Conservation (phyloP, 1,139 yeast species). For the Debaryomyces robertsiae region DNA sequence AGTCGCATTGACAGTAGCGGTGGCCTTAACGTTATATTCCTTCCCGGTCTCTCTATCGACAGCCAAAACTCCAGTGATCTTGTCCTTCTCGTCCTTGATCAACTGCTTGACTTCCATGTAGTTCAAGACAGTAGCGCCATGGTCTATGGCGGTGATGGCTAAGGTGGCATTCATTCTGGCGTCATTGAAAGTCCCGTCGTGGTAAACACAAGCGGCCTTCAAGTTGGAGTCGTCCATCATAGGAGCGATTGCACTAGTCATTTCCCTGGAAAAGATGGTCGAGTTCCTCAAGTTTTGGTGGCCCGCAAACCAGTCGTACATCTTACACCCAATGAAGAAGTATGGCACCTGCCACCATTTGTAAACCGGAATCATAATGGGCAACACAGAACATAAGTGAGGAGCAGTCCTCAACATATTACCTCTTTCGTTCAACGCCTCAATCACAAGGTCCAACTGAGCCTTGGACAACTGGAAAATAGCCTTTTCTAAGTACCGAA, state of each 20-base stretch:
- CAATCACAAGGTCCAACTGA: constrained; percentile 89
- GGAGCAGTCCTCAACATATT: constrained; percentile 92
- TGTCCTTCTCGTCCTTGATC: constrained; percentile 59
- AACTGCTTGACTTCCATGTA: constrained; percentile 81
- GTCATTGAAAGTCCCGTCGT: constrained; percentile 94
- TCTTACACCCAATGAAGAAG: constrained; percentile 87
- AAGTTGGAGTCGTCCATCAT: constrained; percentile 79
- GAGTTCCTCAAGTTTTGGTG: constrained; percentile 80
- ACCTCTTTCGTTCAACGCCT: constrained; percentile 90
- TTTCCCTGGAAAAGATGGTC: constrained; percentile 67
- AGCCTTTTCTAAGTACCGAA: constrained; percentile 92
- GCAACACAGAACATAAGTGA: constrained; percentile 81
- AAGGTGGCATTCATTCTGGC: constrained; percentile 86
- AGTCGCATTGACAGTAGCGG: constrained; percentile 86
- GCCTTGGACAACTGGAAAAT: constrained; percentile 87
- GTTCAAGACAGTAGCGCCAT: constrained; percentile 90
- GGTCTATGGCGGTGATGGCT: constrained; percentile 81
- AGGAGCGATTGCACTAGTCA: constrained; percentile 79
- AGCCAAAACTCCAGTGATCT: constrained; percentile 76
- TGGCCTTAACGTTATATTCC: constrained; percentile 61
- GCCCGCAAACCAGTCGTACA: constrained; percentile 94
- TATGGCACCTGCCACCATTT: constrained; percentile 97
- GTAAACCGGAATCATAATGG: constrained; percentile 94
- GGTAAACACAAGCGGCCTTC: constrained; percentile 91
- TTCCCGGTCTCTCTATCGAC: constrained; percentile 74